Base-by-base conservation (phyloP, 306 rosid genomes). In the Biancaea sappan region DNA sequence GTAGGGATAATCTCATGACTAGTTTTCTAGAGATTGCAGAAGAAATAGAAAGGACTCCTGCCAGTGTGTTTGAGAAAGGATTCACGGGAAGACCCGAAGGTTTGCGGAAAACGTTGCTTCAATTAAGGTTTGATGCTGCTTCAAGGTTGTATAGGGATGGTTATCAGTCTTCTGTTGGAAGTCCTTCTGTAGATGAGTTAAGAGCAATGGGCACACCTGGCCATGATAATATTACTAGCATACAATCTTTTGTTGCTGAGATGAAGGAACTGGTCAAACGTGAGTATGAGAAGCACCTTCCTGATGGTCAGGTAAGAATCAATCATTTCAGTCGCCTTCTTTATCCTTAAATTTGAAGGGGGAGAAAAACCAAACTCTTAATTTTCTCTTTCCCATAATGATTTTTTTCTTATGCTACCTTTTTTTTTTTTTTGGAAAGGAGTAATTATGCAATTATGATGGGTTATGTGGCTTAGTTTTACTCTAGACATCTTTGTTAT, bases 11-110 rank as follows among this genome's bases (percentile, higher is more conserved):
- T 84, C 84, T 66, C 80, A 46, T 64, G 84, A 32, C 78, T 18
- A 88, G 78, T 73, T 86, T 87, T 56, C 90, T 88, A 7, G 96
- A 82, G 77, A 35, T 66, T 57, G 26, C 29, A 14, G 89, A 75
- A 72, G 80, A 58, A 43, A 52, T 72, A 13, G 84, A 86, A 53
- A 78, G 91, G 69, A 95, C 98, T 77, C 99, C 98, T 7, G 71
- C 84, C 54, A 75, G 72, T 82, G 90, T 86, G 44, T 82, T 84
- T 78, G 98, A 88, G 69, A 82, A 79, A 79, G 84, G 80, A 73
- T 92, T 92, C 79, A 93, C 80, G 38, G 98, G 99, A 72, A 92
- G 99, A 83, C 99, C 99, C 24, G 88, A 92, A 79, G 69, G 92
- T 83, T 75, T 80, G 46, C 56, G 73, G 81, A 80, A 84, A 84